phyloP scores from a whole-genome alignment of 164 flowering plant species.

The Berberis thunbergii region DNA sequence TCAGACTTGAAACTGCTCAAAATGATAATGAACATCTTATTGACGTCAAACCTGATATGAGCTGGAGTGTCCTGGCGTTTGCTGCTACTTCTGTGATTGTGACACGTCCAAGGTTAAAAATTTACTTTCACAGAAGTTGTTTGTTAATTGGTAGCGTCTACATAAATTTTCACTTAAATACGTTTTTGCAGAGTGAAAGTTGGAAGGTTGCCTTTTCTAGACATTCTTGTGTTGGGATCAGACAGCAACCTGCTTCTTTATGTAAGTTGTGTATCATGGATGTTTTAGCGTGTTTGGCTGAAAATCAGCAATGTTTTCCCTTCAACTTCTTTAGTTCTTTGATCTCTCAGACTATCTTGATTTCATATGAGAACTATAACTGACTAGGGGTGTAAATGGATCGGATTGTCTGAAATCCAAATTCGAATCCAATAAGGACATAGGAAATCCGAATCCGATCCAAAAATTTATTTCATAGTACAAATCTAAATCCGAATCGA shows the following conservation, averaged over 20 bases:
- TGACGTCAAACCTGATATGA: conserved; percentile 74
- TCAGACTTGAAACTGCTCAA: conserved; percentile 70
- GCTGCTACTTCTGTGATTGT: conserved; percentile 84
- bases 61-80: conserved; percentile 82
- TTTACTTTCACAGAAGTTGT: too few species aligned
- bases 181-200: conserved; percentile 45
- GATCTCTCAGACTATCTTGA: neutral
- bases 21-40: conserved; percentile 48
- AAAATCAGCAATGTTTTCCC: neutral
- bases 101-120: conserved; percentile 65
- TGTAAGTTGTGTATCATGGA: conserved; percentile 44
- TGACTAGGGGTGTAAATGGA: neutral
- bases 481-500: too few species aligned
- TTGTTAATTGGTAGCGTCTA: neutral
- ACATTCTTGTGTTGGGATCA: conserved; percentile 64
- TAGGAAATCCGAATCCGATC: too few species aligned
- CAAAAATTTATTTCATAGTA: too few species aligned
- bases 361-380: neutral
- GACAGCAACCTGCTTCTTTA: conserved; percentile 75
- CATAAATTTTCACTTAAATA: neutral
- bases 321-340: neutral
- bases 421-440: too few species aligned
- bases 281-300: neutral
- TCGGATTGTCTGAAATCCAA: too few species aligned
- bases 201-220: conserved; percentile 56